These are phyloP conservation scores for Detonula confervacea DNA, from an alignment of 352 stramenopile genomes.

Conservation along the genomic window DNA sequence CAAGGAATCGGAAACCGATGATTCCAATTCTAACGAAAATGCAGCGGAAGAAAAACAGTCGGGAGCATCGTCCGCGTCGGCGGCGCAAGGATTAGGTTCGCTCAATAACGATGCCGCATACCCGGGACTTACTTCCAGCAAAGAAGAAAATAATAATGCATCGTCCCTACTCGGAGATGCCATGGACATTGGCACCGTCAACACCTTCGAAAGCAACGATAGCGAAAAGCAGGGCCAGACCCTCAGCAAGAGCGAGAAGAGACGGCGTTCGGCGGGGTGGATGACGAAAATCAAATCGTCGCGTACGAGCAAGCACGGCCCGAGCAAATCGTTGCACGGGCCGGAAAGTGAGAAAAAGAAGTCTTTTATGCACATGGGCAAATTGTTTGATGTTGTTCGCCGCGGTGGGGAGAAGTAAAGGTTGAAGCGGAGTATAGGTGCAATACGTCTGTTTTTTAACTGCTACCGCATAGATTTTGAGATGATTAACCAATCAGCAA, in stretches of 20 bases:
- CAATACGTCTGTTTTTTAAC: neutral
- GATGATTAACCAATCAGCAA: neutral
- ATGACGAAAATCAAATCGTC: constrained; percentile 46
- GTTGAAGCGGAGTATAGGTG: neutral
- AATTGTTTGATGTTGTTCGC: constrained; percentile 20
- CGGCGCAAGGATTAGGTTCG: constrained; percentile 11
- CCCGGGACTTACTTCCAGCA: neutral
- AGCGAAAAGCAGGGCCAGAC: too few species aligned
- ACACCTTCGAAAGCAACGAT: constrained; percentile 32
- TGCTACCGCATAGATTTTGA: neutral
- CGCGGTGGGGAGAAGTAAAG: constrained; percentile 20
- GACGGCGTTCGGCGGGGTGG: constrained; percentile 14
- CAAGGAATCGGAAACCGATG: constrained; percentile 4
- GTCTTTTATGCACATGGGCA: constrained; percentile 37
- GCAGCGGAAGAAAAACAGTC: neutral
- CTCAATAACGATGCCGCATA: constrained; percentile 24
- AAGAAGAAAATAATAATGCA: too few species aligned
- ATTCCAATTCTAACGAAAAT: constrained; percentile 9
- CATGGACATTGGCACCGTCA: constrained; percentile 15
- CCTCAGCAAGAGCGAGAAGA: constrained; percentile 15
- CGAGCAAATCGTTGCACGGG: constrained; percentile 48
- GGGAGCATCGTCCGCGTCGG: constrained; percentile 4
- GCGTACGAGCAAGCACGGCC: constrained; percentile 13
- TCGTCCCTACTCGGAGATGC: too few species aligned
- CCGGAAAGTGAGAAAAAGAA: constrained; percentile 66